Conservation (phyloP, 148 eudicot genomes). For the Amaranthus palmeri region DNA sequence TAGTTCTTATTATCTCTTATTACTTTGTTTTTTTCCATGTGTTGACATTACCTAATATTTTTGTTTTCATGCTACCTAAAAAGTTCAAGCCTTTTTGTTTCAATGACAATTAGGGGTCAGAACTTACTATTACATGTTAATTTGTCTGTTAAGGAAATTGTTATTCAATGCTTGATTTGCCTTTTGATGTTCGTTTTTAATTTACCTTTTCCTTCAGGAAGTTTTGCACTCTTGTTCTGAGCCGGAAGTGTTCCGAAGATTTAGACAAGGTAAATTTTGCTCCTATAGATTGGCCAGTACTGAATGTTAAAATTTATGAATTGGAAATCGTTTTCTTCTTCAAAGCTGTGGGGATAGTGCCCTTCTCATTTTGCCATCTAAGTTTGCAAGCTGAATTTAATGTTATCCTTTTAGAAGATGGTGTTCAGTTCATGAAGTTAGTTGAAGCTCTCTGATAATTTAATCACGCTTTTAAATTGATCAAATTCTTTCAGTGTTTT, state of each 20-base stretch:
- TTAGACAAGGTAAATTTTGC: constrained; percentile 47
- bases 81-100: not conserved
- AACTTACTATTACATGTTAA: not conserved
- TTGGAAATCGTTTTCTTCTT: not conserved
- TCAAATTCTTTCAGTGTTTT: not conserved
- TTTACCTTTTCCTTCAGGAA: constrained; percentile 41
- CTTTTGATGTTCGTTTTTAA: constrained; percentile 7
- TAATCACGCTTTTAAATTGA: not conserved
- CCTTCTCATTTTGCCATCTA: not conserved
- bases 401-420: not conserved
- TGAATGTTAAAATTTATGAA: not conserved
- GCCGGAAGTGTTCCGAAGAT: constrained; percentile 36
- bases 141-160: not conserved
- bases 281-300: not conserved
- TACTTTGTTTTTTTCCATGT: not conserved
- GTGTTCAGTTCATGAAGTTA: not conserved
- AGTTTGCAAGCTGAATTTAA: not conserved
- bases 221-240: constrained; percentile 67
- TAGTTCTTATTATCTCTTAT: not conserved
- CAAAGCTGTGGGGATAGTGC: not conserved
- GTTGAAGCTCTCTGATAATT: not conserved
- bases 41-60: not conserved
- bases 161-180: not conserved
- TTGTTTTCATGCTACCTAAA: not conserved
- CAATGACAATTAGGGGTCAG: not conserved